Percentiles rank a stretch among this genome's conserved stretches.
These are phyloP conservation scores for Fraxinus velutina DNA, from an alignment of 305 asterid genomes.

Conservation along the genomic window DNA sequence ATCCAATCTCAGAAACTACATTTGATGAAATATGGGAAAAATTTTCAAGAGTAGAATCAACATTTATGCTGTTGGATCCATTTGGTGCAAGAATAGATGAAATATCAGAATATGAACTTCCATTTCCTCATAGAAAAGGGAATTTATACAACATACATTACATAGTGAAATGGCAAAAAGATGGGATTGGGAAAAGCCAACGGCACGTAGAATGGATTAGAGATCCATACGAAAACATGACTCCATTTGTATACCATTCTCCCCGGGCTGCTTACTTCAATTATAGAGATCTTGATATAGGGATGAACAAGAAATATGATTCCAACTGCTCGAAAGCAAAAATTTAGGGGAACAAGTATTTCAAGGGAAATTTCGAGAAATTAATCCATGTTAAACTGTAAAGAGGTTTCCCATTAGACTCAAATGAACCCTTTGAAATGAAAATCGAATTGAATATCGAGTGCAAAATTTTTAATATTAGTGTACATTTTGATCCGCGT, in stretches of 20 bases:
- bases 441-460: too few species aligned
- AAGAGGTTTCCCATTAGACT: too few species aligned
- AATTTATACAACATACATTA: conserved; percentile 38
- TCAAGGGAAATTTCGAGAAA: conserved; percentile 24
- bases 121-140: conserved; percentile 50
- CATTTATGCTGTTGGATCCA: conserved; percentile 37
- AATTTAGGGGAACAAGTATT: conserved; percentile 26
- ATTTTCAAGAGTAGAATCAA: conserved; percentile 22
- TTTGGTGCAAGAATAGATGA: conserved; percentile 42
- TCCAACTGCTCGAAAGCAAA: conserved; percentile 25
- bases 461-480: too few species aligned
- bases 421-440: too few species aligned
- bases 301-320: conserved; percentile 24
- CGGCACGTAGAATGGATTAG: conserved; percentile 34
- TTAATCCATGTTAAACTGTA: too few species aligned
- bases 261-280: conserved; percentile 27
- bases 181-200: conserved; percentile 10
- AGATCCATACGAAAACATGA: conserved; percentile 17
- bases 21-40: neutral
- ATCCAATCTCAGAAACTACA: neutral
- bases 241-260: conserved; percentile 14
- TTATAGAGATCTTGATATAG: conserved; percentile 34
- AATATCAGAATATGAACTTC: conserved; percentile 25
- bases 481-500: too few species aligned
- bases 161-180: conserved; percentile 36